Evolutionary conservation across 108 stramenopile genomes (phyloP), one percentile per base, ranked within the genome.

Genomic region (Stephanodiscus minutulus): DNA sequence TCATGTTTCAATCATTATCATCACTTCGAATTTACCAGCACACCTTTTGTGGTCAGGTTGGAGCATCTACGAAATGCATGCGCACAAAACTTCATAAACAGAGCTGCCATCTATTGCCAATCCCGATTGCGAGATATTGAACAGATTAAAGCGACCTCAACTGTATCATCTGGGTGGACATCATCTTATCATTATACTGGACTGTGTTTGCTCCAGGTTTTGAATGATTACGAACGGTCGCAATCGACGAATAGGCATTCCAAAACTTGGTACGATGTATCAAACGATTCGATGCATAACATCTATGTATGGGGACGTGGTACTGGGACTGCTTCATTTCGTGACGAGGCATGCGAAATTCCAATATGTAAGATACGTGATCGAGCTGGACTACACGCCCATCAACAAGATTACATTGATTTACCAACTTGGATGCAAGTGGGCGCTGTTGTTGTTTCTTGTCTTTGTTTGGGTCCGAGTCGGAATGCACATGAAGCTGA

Each of bases 381-480:
- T 35, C 12, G 31, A 37, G 15, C 37, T 36, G 22, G 18, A 37
- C 7, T 36, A 20, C 59, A 43, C 6, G n/a, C 28, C 11, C 28
- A 20, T 39, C 28, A 49, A 28, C 61, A 37, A 7, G 39, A 72
- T 37, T 22, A 15, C 31, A 37, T 56, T 52, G 47, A 36, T 31
- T 66, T 46, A 33, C 29, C 76, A 65, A 29, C 76, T 29, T 74
- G 81, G 60, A 61, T 70, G 37, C 64, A 79, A 21, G 61, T 89
- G 33, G 66, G 79, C 28, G 67, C 61, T 7, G 74, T 72, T 17
- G 46, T 83, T 27, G 81, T 90, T 20, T 86, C 89, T 4, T 84
- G 85, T 48, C 57, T 87, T 41, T 90, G 86, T 67, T n/a, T 89
- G 36, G 77, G 83, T 39, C 66, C 58, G 35, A 29, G 15, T 7